phyloP scores from a whole-genome alignment of 140 eudicot species.

The Artemisia princeps region DNA sequence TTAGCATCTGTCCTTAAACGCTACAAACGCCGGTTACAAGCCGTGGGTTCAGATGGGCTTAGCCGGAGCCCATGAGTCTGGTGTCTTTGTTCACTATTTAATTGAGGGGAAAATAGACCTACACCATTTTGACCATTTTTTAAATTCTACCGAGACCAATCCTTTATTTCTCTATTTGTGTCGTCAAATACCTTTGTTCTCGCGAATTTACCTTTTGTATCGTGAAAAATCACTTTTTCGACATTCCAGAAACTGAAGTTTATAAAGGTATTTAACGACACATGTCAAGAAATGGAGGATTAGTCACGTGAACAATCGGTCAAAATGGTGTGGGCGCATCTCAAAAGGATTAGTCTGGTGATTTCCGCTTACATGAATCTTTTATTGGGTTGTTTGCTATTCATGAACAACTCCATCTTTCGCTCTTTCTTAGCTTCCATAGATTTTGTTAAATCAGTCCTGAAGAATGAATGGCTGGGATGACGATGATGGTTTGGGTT shows the following conservation, averaged over 20 bases:
- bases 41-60: slow-evolving; percentile 39
- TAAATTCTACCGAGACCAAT: too few relatives aligned
- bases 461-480: not conserved
- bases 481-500: slow-evolving; percentile 5
- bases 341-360: too few relatives aligned
- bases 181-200: too few relatives aligned
- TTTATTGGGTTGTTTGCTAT: slow-evolving; percentile 15
- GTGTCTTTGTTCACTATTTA: slow-evolving; percentile 18
- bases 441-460: slow-evolving; percentile 18
- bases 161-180: too few relatives aligned
- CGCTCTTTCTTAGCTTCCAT: slow-evolving; percentile 16
- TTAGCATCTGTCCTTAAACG: slow-evolving; percentile 82
- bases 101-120: not conserved
- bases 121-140: slow-evolving; percentile 6
- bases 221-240: too few relatives aligned
- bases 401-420: slow-evolving; percentile 21
- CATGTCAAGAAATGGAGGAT: too few relatives aligned
- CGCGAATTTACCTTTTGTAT: too few relatives aligned
- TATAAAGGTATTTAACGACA: too few relatives aligned
- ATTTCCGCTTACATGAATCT: not conserved
- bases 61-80: slow-evolving; percentile 34
- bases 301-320: too few relatives aligned
- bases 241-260: too few relatives aligned
- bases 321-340: too few relatives aligned
- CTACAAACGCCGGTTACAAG: slow-evolving; percentile 71